Evolutionary conservation across 352 stramenopile genomes (phyloP), one percentile per base, ranked within the genome.

Genomic region (Globisporangium polare): DNA sequence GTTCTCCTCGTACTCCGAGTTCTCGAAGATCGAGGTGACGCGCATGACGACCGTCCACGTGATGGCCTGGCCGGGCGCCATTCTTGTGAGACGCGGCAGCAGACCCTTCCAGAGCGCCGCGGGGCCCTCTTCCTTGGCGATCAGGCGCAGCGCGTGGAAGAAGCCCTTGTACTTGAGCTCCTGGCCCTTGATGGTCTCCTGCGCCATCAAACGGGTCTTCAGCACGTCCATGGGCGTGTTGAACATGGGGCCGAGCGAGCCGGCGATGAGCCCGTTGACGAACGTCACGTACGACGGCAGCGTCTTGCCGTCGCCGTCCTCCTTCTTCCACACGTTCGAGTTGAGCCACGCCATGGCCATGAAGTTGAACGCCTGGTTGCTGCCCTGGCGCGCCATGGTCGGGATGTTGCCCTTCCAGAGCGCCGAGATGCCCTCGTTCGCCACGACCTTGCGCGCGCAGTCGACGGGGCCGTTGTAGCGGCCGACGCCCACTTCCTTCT

Each of bases 361-460:
- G 71, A 99, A 99, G 80, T 99, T 99, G 62, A 98, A 98, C 6
- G 96, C 96, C 74, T 99, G 97, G 83, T 99, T 99, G 69, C 87
- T 97, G 33, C 97, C 97, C 76, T 99, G 96, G 42, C 96, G 86
- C 46, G 98, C 77, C 89, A 98, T 98, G 15, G 96, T 99, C 17
- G 97, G 96, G 18, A 98, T 71, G 62, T 97, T 93, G 53, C 90
- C 90, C 71, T 99, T 99, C 84, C 98, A 99, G 47, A 99, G 77
- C 54, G 95, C 95, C 37, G 83, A 78, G 42, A 95, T 49, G 33
- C 96, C 96, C 75, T 99, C 96, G 70, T 99, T 97, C 47, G 74
- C 73, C 3, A 97, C 78, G 56, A 99, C 88, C 35, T 97, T 80
- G 26, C 78, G 73, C 8, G 95, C 96, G 41, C 95, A 98, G 75